Percentiles rank a stretch among this genome's conserved stretches.
These are phyloP conservation scores for Phytomonas serpens DNA, from an alignment of 208 protist genomes.

Conservation along the genomic window DNA sequence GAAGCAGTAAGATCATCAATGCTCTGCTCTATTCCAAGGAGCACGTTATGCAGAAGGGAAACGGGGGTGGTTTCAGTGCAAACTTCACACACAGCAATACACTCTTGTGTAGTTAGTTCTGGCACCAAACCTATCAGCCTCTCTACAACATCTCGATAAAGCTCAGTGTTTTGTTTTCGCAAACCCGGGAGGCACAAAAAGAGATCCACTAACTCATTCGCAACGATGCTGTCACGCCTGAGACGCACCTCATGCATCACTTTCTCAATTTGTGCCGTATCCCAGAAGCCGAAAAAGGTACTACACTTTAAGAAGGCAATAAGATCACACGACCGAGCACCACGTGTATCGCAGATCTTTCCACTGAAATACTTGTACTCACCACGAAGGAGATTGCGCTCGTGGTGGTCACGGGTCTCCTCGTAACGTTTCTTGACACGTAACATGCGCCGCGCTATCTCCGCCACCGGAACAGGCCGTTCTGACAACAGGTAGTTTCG, in stretches of 20 bases:
- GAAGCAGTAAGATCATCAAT: conserved; percentile 22
- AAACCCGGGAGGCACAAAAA: conserved; percentile 64
- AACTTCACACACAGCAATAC: conserved; percentile 36
- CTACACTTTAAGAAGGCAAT: conserved; percentile 70
- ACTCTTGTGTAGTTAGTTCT: conserved; percentile 74
- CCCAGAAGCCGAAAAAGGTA: conserved; percentile 88
- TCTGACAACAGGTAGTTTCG: conserved; percentile 73
- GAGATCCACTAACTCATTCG: conserved; percentile 50
- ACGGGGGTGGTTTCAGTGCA: conserved; percentile 37
- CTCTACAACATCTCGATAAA: conserved; percentile 37
- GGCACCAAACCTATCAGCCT: conserved; percentile 37
- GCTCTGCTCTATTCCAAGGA: conserved; percentile 33
- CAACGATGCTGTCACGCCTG: conserved; percentile 32
- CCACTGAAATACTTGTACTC: conserved; percentile 94
- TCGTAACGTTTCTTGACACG: conserved; percentile 70
- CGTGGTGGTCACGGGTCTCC: conserved; percentile 67
- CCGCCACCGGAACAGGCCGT: conserved; percentile 61
- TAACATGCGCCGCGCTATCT: conserved; percentile 80
- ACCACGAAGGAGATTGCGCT: conserved; percentile 75
- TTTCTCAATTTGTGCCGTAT: conserved; percentile 67
- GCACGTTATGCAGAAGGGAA: conserved; percentile 35
- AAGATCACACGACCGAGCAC: conserved; percentile 53
- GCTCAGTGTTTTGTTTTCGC: conserved; percentile 38
- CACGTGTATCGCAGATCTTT: conserved; percentile 75
- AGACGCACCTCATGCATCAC: conserved; percentile 59